These are phyloP conservation scores for Psidium friedrichsthalianum DNA, from an alignment of 345 rosid species.

Conservation along the genomic window DNA sequence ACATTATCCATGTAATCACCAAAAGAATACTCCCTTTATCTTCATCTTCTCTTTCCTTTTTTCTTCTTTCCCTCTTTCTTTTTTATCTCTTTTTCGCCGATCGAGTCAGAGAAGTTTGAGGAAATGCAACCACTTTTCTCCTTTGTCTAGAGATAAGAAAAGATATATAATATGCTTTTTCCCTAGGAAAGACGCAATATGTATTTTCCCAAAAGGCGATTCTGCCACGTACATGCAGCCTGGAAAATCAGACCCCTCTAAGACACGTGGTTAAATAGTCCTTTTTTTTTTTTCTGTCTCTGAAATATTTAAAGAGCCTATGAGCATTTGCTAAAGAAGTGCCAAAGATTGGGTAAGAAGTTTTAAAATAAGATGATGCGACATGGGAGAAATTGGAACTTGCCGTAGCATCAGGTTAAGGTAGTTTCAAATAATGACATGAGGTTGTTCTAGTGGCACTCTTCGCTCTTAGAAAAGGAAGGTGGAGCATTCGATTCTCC, in stretches of 20 bases:
- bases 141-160: neutral
- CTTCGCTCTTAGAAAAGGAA: too few relatives aligned
- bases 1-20: neutral
- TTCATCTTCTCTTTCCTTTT: neutral
- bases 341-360: neutral
- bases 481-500: too few relatives aligned
- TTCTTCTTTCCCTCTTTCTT: neutral
- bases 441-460: too few relatives aligned
- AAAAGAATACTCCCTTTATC: neutral
- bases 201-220: neutral
- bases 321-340: neutral
- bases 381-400: neutral
- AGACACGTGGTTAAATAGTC: neutral
- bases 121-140: neutral
- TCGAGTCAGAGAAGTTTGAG: neutral
- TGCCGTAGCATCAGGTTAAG: neutral
- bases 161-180: neutral
- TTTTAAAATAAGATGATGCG: neutral
- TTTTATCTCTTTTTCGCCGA: neutral
- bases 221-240: neutral
- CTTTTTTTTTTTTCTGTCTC: neutral
- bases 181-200: neutral
- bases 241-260: neutral
- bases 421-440: neutral
- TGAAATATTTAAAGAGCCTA: neutral